Evolutionary conservation across 805 yeast species (phyloP).

Genomic region (Scheffersomyces stipitis): DNA sequence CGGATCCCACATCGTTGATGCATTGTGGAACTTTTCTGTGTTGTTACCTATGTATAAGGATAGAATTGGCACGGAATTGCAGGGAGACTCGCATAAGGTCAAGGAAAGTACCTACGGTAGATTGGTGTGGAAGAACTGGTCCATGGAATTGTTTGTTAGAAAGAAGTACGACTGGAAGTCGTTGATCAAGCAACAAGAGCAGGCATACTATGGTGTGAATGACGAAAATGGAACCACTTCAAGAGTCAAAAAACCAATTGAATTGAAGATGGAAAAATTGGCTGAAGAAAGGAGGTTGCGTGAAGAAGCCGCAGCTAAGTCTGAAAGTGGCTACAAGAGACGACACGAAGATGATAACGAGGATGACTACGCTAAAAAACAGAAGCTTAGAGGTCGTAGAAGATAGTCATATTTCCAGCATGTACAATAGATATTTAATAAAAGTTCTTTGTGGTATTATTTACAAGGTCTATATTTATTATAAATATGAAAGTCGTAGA

Average conservation of each 20-base stretch:
- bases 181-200: constrained; percentile 48
- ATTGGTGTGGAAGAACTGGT: constrained; percentile 95
- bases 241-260: constrained; percentile 36
- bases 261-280: constrained; percentile 40
- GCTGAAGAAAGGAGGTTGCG: constrained; percentile 27
- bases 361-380: constrained; percentile 20
- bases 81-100: constrained; percentile 59
- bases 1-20: constrained; percentile 89
- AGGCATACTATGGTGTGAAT: constrained; percentile 25
- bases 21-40: constrained; percentile 75
- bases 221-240: constrained; percentile 12
- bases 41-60: constrained; percentile 83
- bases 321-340: constrained; percentile 20
- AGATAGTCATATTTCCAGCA: constrained; percentile 1
- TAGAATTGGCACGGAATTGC: constrained; percentile 70
- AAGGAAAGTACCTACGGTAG: constrained; percentile 87
- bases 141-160: constrained; percentile 73
- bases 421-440: constrained; percentile 1
- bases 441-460: not conserved
- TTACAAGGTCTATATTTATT: not conserved
- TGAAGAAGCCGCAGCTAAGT: constrained; percentile 24
- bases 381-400: constrained; percentile 8
- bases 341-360: constrained; percentile 20
- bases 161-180: constrained; percentile 83
- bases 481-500: not conserved